These are phyloP conservation scores for Neofusicoccum ribis DNA, from an alignment of 2,329 filamentous ascomycete genomes.

Conservation along the genomic window DNA sequence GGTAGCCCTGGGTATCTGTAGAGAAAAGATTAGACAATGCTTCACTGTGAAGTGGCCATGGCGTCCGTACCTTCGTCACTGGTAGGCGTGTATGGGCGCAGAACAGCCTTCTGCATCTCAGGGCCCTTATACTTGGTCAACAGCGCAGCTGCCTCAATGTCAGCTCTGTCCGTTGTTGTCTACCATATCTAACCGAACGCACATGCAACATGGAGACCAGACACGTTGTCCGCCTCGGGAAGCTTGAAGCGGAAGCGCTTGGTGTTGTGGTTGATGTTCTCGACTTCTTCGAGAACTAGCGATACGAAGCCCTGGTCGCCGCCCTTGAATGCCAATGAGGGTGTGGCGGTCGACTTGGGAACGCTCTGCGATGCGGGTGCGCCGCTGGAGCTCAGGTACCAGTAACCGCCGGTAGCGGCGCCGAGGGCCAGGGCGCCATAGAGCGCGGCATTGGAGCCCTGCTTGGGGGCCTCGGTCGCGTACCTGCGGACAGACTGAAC, in stretches of 20 bases:
- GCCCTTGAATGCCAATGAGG: conserved; percentile 67
- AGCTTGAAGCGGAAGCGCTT: conserved; percentile 89
- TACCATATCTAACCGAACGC: conserved; percentile 24
- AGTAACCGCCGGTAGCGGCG: conserved; percentile 60
- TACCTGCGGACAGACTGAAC: conserved; percentile 68
- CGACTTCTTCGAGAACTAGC: conserved; percentile 75
- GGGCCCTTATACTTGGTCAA: conserved; percentile 88
- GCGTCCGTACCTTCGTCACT: conserved; percentile 72
- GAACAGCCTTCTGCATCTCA: conserved; percentile 79
- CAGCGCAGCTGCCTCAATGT: conserved; percentile 59
- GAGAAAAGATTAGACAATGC: background rate
- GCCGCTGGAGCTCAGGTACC: conserved; percentile 42
- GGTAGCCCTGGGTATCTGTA: conserved; percentile 70
- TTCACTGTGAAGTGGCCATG: background rate
- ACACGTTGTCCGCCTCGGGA: conserved; percentile 79
- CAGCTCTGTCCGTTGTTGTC: background rate
- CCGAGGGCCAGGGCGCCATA: conserved; percentile 59
- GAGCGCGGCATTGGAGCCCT: conserved; percentile 60
- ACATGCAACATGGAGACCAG: conserved; percentile 79
- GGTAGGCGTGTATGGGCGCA: conserved; percentile 90
- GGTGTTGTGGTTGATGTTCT: conserved; percentile 88
- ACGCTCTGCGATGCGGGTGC: conserved; percentile 36
- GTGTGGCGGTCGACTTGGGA: conserved; percentile 41
- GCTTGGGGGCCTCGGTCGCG: conserved; percentile 63
- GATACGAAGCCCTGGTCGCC: conserved; percentile 88